Base-by-base conservation (phyloP, 2,329 filamentous ascomycete species). In the Ascochyta viciae-villosae region DNA sequence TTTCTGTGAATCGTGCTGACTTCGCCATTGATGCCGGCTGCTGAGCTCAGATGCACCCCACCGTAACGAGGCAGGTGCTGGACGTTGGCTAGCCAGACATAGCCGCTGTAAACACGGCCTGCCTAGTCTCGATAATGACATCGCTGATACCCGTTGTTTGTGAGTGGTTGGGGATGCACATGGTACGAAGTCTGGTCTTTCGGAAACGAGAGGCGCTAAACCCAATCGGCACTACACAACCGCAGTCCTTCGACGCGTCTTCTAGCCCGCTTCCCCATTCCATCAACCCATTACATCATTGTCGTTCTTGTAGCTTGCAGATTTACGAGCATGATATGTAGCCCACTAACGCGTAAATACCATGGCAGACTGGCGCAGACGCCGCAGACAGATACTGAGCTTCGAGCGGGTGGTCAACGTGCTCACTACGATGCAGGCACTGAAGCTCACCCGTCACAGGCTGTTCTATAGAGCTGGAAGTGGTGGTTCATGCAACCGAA, bases 1-100 rank as follows among this genome's bases (percentile, higher is more conserved):
- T 38, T 29, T 58, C 13, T 31, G 44, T 44, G 50, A 48, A 23
- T 31, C 49, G 51, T 52, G 50, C 40, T 58, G 55, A 31, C 55
- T 50, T 41, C 56, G 56, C 42, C 26, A 35, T 34, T 54, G 55
- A 16, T 47, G 37, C 40, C 41, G 33, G 24, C 12, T 50, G 23
- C 16, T 16, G 38, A 54, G 26, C 24, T 42, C 12, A 23, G 26
- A 22, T 39, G 55, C 37, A 42, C 49, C 39, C 34, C 29, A 51
- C 29, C 39, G 41, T 29, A 51, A 24, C 5, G 38, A 10, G n/a
- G 42, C 6, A 26, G 31, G n/a, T 15, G 12, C 24, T 4, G 52
- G 41, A 23, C 10, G 38, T 15, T 23, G 46, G 15, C 23, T 45
- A 13, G 23, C 27, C 23, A 42, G 13, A 19, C 46, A 48, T 3